phyloP scores from a whole-genome alignment of 768 basidiomycete species.

The Scleroderma citrinum region DNA sequence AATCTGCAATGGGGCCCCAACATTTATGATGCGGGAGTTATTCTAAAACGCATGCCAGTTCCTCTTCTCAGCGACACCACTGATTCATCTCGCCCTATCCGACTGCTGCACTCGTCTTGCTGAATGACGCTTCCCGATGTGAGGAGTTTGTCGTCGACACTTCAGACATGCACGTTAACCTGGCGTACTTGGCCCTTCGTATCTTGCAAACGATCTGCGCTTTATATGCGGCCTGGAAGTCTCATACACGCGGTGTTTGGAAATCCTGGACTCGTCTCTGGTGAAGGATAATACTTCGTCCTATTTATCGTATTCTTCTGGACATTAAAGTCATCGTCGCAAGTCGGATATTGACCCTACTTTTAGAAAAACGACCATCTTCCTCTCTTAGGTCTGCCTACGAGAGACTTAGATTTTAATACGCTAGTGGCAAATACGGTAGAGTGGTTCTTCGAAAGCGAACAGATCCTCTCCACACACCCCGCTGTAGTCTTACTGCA shows the following conservation, averaged over 20 bases:
- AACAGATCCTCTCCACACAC: constrained; percentile 4
- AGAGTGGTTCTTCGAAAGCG: not conserved
- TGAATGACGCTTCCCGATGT: constrained; percentile 1
- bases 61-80: constrained; percentile 1
- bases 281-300: not conserved
- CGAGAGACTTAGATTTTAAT: too few relatives aligned
- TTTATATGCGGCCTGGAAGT: constrained; percentile 29
- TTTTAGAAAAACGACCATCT: too few relatives aligned
- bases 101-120: constrained; percentile 23
- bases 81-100: not conserved
- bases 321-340: too few relatives aligned
- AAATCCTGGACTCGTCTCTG: constrained; percentile 9
- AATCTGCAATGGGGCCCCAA: not conserved
- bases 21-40: not conserved
- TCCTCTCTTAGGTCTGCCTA: too few relatives aligned
- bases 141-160: constrained; percentile 1
- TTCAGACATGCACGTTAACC: constrained; percentile 6
- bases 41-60: not conserved
- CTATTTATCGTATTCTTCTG: too few relatives aligned
- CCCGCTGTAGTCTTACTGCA: too few relatives aligned
- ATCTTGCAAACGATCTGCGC: constrained; percentile 22
- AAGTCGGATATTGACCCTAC: too few relatives aligned
- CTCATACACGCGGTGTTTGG: constrained; percentile 20
- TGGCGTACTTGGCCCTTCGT: constrained; percentile 12
- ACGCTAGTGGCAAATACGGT: too few relatives aligned